Evolutionary conservation across 257 asterid genomes (phyloP), one percentile per base, ranked within the genome.

Genomic region (Plantago ovata): DNA sequence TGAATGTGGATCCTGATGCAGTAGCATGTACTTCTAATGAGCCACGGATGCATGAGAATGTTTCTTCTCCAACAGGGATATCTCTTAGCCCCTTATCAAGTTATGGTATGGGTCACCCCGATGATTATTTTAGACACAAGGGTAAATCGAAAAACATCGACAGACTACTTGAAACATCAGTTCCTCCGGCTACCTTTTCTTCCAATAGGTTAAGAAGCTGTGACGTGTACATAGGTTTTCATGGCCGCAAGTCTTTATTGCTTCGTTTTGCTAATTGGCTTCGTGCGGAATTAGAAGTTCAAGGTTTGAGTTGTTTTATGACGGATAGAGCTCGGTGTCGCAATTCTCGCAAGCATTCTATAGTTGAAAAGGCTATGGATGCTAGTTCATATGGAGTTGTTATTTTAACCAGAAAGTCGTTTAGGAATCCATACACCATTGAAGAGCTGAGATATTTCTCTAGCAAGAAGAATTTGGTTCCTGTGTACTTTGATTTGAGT

Each of bases 391-490:
- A 79, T 19, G 99, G 96, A 15, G 90, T 89, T 18, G 85, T 93
- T 32, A 79, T 93, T 72, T 70, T 93, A 67, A 93, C 95, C n/a
- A 79, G 72, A 79, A 93, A 84, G 67, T 93, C 97, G 1, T 84
- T 89, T 66, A 69, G 83, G 58, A 93, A 89, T 65, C 94, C 97
- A 0, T 84, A 79, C 72, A 82, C 95, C 54, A 77, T 93, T 41
- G 96, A 93, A 75, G 99, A 93, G 73, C 69, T 93, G 62, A 61
- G 79, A 38, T 86, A 84, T 72, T 93, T 93, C 69, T 75, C 99
- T 3, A 72, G 92, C 77, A 93, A 93, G 85, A 93, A 86, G 84
- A 89, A 86, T 64, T 68, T 93, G 70, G 99, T 93, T 57, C 99
- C 97, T 0, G 47, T 93, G 11, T 86, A 86, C 78, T 93, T 93